Percentiles rank a stretch among this genome's conserved stretches.
phyloP scores from a whole-genome alignment of 257 asterid genomes.

The Scutellaria minor region DNA sequence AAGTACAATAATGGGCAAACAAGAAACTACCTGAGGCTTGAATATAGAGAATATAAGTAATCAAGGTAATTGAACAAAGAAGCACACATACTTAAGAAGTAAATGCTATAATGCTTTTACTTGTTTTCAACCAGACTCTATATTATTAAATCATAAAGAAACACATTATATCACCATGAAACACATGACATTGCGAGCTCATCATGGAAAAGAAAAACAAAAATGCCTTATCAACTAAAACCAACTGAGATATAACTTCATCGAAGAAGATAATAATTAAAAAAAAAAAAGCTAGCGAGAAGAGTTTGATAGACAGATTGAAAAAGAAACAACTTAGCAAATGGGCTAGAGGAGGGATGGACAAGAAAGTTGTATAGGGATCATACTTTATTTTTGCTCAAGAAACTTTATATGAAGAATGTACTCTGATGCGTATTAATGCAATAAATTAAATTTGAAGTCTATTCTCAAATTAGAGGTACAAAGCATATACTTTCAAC shows the following conservation, averaged over 20 bases:
- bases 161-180: conserved; percentile 1
- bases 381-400: conserved; percentile 7
- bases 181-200: conserved; percentile 6
- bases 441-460: conserved; percentile 14
- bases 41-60: not conserved
- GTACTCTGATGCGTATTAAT: not conserved
- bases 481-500: conserved; percentile 21
- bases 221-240: conserved; percentile 11
- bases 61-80: no score
- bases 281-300: not conserved
- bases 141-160: not conserved
- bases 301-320: not conserved
- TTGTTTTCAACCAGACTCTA: not conserved
- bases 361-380: not conserved
- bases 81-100: no score
- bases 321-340: not conserved
- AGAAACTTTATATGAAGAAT: not conserved
- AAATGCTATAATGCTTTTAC: no score
- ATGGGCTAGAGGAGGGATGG: conserved; percentile 1
- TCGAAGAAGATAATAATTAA: not conserved
- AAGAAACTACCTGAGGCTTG: conserved; percentile 3
- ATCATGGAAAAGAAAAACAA: not conserved
- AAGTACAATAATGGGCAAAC: not conserved
- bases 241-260: not conserved
- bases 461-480: conserved; percentile 33